Evolutionary conservation across 2,329 filamentous ascomycete species (phyloP), one percentile per base, ranked within the genome.

Genomic region (Penicillium occitanis): DNA sequence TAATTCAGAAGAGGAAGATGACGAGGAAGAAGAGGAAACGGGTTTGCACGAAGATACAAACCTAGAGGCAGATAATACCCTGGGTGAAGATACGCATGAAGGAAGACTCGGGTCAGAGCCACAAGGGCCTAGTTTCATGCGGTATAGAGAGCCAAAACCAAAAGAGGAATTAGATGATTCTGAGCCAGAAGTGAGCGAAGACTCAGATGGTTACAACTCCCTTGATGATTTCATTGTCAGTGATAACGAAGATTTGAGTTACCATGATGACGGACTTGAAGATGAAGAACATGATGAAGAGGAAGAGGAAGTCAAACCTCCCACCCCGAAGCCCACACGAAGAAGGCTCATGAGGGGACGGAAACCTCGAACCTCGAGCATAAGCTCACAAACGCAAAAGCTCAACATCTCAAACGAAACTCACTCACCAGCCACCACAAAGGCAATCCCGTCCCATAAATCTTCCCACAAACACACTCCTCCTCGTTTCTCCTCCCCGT

Each of bases 201-300:
- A 67, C 10, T 68, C 70, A 19, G 71, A 76, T 70, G 73, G 73
- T 59, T 75, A 75, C 58, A 71, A 78, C 66, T 80, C 78, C 50
- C 69, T 80, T 40, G 76, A 79, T 33, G 78, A 75, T 62, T 80
- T 80, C 62, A 76, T 81, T 69, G 75, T 79, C 66, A 77, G 76
- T 60, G 77, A 79, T 69, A 73, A 78, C 72, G 76, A 79, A 13
- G 73, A 78, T 60, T 64, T 73, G 28, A 79, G 76, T 65, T 77
- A 72, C 37, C 69, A 75, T 67, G 75, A 77, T 61, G 73, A 74
- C 8, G 73, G 72, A 35, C 66, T 70, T 17, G 59, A 63, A 33
- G 25, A 28, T 11, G 51, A 55, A 17, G 66, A 64, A 13, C 55
- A 62, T 28, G 65, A 65, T 2, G 63, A 60, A 37, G 68, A 68